Evolutionary conservation across 192 early-diverging fungal species (phyloP), one percentile per base, ranked within the genome.

Genomic region (Podila horticola): DNA sequence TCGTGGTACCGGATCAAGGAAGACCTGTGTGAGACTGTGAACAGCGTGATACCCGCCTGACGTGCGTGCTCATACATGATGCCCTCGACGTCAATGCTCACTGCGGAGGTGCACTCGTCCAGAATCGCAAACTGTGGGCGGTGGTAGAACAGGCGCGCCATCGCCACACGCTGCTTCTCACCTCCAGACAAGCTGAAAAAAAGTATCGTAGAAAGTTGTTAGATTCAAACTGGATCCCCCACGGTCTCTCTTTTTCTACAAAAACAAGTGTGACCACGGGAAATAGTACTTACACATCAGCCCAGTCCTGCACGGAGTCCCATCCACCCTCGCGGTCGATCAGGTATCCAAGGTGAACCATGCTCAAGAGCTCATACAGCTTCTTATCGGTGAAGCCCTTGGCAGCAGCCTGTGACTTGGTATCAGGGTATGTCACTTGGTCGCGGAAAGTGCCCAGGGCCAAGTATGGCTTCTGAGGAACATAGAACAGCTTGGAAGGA

Each of bases 121-220:
- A 91, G 74, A 59, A 89, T 91, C 11, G 88, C 95, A 79, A 90
- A 96, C 62, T 90, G 89, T 11, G 95, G 95, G 26, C 79, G 82
- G 84, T 96, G 95, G 84, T 95, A 96, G 69, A 95, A 95, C 30
- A 96, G 72, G 17, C 95, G 79, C n/a, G 94, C 94, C 93, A 95
- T 93, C 10, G 92, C 93, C 30, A 96, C 92, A 63, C 87, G 74
- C 66, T 91, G 90, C 67, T 91, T 91, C 75, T 96, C 94, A 50
- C 95, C 94, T 51, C 94, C 95, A 33, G 92, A 90, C 8, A 96
- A 82, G 3, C 84, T 86, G 75, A 49, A 45, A 6, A 19, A 20
- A 15, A 12, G 22, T 62, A 19, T 9, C 10, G 24, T 50, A 28
- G 34, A 49, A 12, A 4, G 50, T 31, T 8, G 41, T 45, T 17